Evolutionary conservation across 192 early-diverging fungal species (phyloP), one percentile per base, ranked within the genome.

Genomic region (Rhizophagus prolifer): DNA sequence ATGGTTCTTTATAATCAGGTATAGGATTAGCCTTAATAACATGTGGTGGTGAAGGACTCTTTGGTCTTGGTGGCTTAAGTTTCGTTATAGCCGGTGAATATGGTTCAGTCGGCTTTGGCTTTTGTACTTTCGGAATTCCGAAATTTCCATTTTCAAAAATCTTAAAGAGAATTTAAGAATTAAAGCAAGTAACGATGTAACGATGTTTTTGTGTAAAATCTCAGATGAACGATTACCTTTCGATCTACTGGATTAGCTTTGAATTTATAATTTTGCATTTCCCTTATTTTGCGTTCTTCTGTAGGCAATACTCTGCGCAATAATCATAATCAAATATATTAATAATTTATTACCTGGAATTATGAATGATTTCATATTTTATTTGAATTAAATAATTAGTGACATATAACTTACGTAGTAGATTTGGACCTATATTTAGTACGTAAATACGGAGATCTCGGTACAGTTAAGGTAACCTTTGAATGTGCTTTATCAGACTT

Each of bases 1-100:
- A 68, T 34, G 66, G 66, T 13, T 68, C 36, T n/a, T 68, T n/a
- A 36, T 36, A 9, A 38, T 68, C 66, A 4, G 66, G 38, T n/a
- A 68, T 38, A 3, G 66, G 66, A 41, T 68, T 68, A n/a, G 66
- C 66, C 12, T 68, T 68, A 4, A 68, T 38, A 7, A 68, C 1
- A 38, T 44, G 36, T 12, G 21, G 36, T 36, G 36, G 26, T 12
- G 36, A 41, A 19, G 66, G 66, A n/a, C 8, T 14, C 19, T 2
- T 38, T 8, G 10, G 19, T 68, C 30, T 28, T 38, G 34, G 30
- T 38, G 36, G 21, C 26, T 68, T 68, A 38, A 21, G 66, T 38
- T 68, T 68, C 9, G 66, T 68, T 41, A 68, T 68, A 21, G 16
- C 19, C 2, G 66, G 66, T 10, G 66, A 68, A 9, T 38, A 4